Evolutionary conservation across 1,139 yeast genomes (phyloP), one percentile per base, ranked within the genome.

Genomic region (Zygosaccharomyces sapae): DNA sequence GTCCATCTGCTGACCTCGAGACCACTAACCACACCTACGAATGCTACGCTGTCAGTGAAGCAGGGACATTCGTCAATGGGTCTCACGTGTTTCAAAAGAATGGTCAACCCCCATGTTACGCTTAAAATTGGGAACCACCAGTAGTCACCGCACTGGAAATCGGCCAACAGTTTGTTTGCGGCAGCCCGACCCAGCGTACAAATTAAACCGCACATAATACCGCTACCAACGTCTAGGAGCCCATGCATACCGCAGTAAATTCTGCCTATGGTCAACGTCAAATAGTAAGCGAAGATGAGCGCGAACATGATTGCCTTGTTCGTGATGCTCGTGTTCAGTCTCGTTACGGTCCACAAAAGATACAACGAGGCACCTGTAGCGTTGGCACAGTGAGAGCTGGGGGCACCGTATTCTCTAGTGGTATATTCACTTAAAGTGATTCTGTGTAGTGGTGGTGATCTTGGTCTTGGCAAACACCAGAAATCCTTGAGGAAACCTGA

Each of bases 191-290:
- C 62, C 9, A 72, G 43, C 46, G 75, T 76, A 37, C 81, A 70
- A 0, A 65, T 39, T 0, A 70, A 46, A 0, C 98, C 98, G 22
- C 88, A 72, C 0, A 75, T 0, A 0, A 80, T 69, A 2, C 98
- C 98, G 8, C 79, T 68, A 1, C 71, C 46, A 3, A 92, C 73
- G 64, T 92, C 98, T 29, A 86, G 69, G 53, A 86, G 79, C 2
- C 98, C 98, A 67, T 92, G 98, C 98, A 92, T 92, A 4, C 98
- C 98, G 66, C 97, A 89, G 68, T 92, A 92, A 5, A 92, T 64
- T 48, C 98, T 72, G 24, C 98, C 98, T 53, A 80, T 67, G 1
- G 86, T 78, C 53, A 92, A 72, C 8, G 92, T 81, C 20, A 73
- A 52, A 59, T 81, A 84, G 63, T 90, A 89, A 12, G 77, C 38